A percentile compares a stretch with the other conserved stretches of the same genome.
These are phyloP conservation scores for Bruguiera sexangula DNA, from an alignment of 345 rosid species.

Conservation along the genomic window DNA sequence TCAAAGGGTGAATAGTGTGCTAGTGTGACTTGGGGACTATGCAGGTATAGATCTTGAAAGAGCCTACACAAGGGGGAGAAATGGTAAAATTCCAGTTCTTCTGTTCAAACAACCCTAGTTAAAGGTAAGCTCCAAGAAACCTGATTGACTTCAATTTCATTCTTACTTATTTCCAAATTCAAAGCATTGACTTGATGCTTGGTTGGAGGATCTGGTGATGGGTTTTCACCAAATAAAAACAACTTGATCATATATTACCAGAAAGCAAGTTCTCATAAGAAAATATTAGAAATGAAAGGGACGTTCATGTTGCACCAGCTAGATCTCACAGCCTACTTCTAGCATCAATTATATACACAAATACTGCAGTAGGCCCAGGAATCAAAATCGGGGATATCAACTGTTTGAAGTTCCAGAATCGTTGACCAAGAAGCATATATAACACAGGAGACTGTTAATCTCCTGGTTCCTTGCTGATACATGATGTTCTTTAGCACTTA, in stretches of 20 bases:
- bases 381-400: neutral
- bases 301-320: neutral
- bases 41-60: constrained; percentile 16
- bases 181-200: too few relatives aligned
- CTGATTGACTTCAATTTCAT: neutral
- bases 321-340: neutral
- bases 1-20: constrained; percentile 1
- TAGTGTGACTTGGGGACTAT: constrained; percentile 5
- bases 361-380: neutral
- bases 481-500: neutral
- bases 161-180: neutral
- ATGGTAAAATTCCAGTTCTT: neutral
- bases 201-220: too few relatives aligned
- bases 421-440: neutral
- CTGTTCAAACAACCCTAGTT: constrained; percentile 14
- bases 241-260: too few relatives aligned
- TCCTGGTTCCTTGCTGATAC: neutral
- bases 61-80: neutral
- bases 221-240: too few relatives aligned
- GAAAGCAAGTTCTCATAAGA: neutral
- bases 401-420: neutral
- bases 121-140: constrained; percentile 8
- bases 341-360: neutral
- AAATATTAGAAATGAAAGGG: neutral
- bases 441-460: neutral